Base-by-base conservation (phyloP, 306 rosid species). In the Gleditsia sinensis region DNA sequence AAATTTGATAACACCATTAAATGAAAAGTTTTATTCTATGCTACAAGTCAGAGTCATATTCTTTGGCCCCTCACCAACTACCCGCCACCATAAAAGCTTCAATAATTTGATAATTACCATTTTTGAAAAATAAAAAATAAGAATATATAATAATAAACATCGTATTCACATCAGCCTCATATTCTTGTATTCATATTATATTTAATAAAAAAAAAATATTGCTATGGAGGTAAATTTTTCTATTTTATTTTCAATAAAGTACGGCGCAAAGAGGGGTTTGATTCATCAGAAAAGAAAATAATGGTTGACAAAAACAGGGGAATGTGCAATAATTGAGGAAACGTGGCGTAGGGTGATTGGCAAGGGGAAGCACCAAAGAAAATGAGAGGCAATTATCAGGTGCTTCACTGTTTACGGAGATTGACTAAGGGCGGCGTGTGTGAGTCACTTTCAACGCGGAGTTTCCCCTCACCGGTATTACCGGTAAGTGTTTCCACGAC, bases 311-410 rank as follows among this genome's bases (percentile, higher is more conserved):
- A 53, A 50, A 28, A 37, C 67, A 53, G 33, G 19, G 70, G 19
- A 36, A 63, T 75, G 5, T 55, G 25, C 67, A 75, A 81, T 81
- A 64, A 76, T 81, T 70, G 81, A 40, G 49, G 75, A 51, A 75
- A 76, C 71, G 53, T 71, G 78, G 14, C 42, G 19, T 0, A 0
- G 27, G 8, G 0, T 20, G 7, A 75, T 81, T 75, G 50, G 81
- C 12, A 2, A 7, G 4, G 8, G n/a, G 42, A 70, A 62, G 20
- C 60, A 43, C 58, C 21, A 19, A 21, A 0, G 68, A 69, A 69
- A 51, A 55, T 3, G 66, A 62, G 27, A 34, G 39, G 17, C 75
- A 57, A 72, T 51, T 24, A 66, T 57, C 42, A 17, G 33, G 46
- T 40, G n/a, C 32, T 25, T 75, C 16, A 46, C 7, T 4, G 25